phyloP scores from a whole-genome alignment of 2,329 filamentous ascomycete genomes.

The Hymenoscyphus occultus region DNA sequence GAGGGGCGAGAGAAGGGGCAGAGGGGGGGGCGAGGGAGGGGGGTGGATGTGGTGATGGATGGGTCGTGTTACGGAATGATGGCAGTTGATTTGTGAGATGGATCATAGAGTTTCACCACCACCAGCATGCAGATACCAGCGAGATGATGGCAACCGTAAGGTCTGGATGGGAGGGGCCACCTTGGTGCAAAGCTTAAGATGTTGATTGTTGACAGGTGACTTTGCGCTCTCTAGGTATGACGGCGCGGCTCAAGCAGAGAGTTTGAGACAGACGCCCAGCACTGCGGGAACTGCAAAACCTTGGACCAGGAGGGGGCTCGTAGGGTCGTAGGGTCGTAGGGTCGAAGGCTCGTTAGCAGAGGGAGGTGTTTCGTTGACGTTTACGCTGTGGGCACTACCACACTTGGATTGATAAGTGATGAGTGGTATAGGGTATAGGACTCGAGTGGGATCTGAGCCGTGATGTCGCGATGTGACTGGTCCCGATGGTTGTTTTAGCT shows the following conservation, averaged over 20 bases:
- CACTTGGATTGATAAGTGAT: neutral
- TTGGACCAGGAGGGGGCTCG: neutral
- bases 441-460: neutral
- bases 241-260: conserved; percentile 4
- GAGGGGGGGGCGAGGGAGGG: neutral
- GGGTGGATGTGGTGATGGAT: neutral
- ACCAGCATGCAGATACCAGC: neutral
- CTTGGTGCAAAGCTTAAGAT: conserved; percentile 21
- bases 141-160: neutral
- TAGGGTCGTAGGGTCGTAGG: too few relatives aligned
- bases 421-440: neutral
- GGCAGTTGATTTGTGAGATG: neutral
- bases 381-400: neutral
- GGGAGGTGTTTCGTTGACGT: neutral
- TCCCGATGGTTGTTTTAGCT: neutral
- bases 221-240: conserved; percentile 2
- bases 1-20: neutral
- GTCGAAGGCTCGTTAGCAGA: neutral
- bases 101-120: neutral
- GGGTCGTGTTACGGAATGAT: neutral
- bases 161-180: conserved; percentile 17
- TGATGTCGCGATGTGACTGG: neutral
- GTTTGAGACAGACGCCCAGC: neutral
- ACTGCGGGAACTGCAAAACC: neutral
- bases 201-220: conserved; percentile 22